Evolutionary conservation across 345 rosid species (phyloP), one percentile per base, ranked within the genome.

Genomic region (Bruguiera parviflora): DNA sequence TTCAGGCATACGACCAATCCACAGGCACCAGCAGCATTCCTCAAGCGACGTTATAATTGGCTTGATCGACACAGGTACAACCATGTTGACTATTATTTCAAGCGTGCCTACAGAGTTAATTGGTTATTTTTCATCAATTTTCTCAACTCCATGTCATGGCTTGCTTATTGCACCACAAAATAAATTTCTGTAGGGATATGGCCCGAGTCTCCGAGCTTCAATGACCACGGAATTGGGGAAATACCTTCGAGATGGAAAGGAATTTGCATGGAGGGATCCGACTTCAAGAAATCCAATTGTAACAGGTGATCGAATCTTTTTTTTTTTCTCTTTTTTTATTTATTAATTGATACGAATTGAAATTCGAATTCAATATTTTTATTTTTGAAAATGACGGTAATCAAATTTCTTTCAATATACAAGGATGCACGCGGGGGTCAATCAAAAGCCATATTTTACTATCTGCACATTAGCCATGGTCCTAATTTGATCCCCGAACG

Each of bases 201-300:
- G 91, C 91, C 91, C 0, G 91, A 88, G 68, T 88, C 93, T 32
- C 86, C 80, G 21, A 88, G 91, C 70, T 88, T 88, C 72, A 76
- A 58, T 15, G 91, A 88, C 46, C 61, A 72, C 2, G 88, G 89
- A 56, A 75, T 86, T 46, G 86, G 84, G 20, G 71, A 73, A 75
- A 76, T 88, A 62, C 93, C 93, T 70, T 71, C 80, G 46, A 80
- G 84, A 74, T 88, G 93, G 93, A 84, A 79, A 71, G 93, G 93
- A 39, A 66, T 70, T 47, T 88, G 93, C 78, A 86, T 88, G 89
- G 87, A 79, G 56, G 83, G 75, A 31, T 39, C 74, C 3, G 91
- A 80, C 56, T 88, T 86, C 80, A 85, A 80, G 63, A 84, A 68
- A 76, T 75, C 85, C 65, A 72, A 73, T 63, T 89, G 97, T 64